Conservation (phyloP, 2,329 filamentous ascomycete species). For the Trichoderma simmonsii region DNA sequence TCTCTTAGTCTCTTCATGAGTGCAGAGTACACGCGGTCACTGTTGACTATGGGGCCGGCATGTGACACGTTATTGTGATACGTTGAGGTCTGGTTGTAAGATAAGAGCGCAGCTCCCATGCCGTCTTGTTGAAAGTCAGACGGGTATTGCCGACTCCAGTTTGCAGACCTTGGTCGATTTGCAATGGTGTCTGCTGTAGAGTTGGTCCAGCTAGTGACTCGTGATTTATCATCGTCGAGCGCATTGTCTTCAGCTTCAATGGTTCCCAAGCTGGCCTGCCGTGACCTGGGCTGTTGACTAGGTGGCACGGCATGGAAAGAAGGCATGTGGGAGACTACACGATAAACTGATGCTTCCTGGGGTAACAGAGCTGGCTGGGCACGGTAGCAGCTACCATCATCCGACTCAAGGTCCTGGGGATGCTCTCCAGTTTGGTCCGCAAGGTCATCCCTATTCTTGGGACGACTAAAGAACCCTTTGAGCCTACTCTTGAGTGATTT, state of each 20-base stretch:
- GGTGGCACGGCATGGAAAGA: constrained; percentile 48
- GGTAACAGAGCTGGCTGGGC: constrained; percentile 29
- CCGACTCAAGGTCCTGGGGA: constrained; percentile 22
- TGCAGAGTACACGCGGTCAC: constrained; percentile 60
- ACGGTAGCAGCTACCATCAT: constrained; percentile 32
- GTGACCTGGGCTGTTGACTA: constrained; percentile 47
- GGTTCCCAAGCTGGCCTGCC: constrained; percentile 55
- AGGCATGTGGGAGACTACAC: constrained; percentile 48
- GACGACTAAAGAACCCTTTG: constrained; percentile 40
- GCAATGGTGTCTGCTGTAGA: constrained; percentile 57
- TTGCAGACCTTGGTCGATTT: constrained; percentile 38
- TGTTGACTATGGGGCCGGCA: constrained; percentile 43
- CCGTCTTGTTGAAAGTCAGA: constrained; percentile 64
- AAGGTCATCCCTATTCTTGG: constrained; percentile 24
- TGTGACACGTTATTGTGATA: not conserved
- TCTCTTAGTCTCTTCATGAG: constrained; percentile 56
- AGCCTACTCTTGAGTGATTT: constrained; percentile 59
- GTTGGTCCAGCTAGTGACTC: constrained; percentile 70
- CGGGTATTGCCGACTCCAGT: constrained; percentile 55
- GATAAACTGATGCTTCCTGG: constrained; percentile 45
- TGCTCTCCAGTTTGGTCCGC: constrained; percentile 12
- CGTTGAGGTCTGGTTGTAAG: not conserved
- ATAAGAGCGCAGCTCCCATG: constrained; percentile 34
- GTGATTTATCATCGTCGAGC: constrained; percentile 52
- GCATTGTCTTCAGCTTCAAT: constrained; percentile 39